Percentiles rank a stretch among this genome's conserved stretches.
Conservation (phyloP, 2,329 filamentous ascomycete genomes). For the Geosmithia morbida region DNA sequence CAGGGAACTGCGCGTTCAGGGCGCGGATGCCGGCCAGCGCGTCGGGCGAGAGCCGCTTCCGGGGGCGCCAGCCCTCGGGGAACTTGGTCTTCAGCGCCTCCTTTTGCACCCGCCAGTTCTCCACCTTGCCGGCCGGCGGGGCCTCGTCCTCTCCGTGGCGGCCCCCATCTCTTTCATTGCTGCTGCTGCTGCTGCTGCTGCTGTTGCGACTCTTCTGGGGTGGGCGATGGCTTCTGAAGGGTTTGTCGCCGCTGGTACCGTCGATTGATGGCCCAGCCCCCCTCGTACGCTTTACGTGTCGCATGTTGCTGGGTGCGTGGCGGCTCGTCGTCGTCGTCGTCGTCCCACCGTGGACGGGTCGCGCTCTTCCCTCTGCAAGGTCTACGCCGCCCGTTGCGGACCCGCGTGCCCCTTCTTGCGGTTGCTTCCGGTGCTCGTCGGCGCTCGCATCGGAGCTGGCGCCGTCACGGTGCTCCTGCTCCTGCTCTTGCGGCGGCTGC, state of each 20-base stretch:
- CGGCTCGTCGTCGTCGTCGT: too few relatives aligned
- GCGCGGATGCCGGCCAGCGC: conserved; percentile 81
- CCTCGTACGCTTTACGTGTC: too few relatives aligned
- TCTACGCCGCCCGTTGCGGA: too few relatives aligned
- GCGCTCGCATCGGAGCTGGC: too few relatives aligned
- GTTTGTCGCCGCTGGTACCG: too few relatives aligned
- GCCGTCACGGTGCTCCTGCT: neutral
- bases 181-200: neutral
- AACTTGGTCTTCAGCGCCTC: conserved; percentile 64
- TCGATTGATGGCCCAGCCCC: too few relatives aligned
- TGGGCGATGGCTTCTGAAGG: neutral
- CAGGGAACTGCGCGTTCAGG: conserved; percentile 63
- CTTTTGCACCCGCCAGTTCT: conserved; percentile 63
- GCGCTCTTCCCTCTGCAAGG: too few relatives aligned
- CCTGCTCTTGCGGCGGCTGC: neutral
- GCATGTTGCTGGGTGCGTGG: too few relatives aligned
- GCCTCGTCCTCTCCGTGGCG: neutral
- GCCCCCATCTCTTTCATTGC: neutral
- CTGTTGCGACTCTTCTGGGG: neutral
- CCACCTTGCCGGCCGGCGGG: neutral
- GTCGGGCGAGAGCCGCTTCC: conserved; percentile 81
- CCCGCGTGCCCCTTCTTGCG: too few relatives aligned
- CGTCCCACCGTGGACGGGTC: too few relatives aligned
- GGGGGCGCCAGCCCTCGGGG: conserved; percentile 64
- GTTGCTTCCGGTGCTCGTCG: too few relatives aligned